These are phyloP conservation scores for Populus hybrid DNA, from an alignment of 441 rosid genomes.

Conservation along the genomic window DNA sequence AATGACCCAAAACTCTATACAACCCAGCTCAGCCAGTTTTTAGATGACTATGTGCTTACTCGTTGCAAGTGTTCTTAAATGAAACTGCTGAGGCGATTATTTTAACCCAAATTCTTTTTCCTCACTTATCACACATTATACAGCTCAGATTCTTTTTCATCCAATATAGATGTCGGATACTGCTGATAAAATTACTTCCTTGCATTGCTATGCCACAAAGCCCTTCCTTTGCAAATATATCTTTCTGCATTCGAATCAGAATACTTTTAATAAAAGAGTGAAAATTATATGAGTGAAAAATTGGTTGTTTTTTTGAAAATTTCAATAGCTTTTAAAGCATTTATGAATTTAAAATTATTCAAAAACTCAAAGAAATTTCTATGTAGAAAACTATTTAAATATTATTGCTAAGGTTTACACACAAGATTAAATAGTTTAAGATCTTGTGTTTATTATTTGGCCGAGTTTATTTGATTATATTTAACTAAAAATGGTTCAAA, in stretches of 20 bases:
- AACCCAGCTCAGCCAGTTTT: constrained; percentile 66
- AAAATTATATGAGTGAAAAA: no score
- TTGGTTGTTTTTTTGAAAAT: no score
- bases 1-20: constrained; percentile 79
- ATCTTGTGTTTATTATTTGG: no score
- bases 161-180: background rate
- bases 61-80: constrained; percentile 42
- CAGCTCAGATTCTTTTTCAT: constrained; percentile 16
- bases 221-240: background rate
- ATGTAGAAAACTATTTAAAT: no score
- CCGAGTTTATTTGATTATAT: fast-evolving
- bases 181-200: background rate
- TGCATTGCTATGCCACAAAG: background rate
- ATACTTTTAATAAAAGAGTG: no score
- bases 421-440: fast-evolving
- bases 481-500: no score
- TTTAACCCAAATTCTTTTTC: constrained; percentile 1
- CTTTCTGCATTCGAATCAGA: background rate
- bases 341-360: no score
- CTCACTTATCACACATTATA: background rate
- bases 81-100: background rate
- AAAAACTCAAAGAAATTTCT: no score
- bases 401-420: no score
- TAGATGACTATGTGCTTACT: constrained; percentile 66
- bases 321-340: no score